A percentile compares a stretch with the other conserved stretches of the same genome.
phyloP scores from a whole-genome alignment of 345 rosid genomes.

The Luvunga scandens region DNA sequence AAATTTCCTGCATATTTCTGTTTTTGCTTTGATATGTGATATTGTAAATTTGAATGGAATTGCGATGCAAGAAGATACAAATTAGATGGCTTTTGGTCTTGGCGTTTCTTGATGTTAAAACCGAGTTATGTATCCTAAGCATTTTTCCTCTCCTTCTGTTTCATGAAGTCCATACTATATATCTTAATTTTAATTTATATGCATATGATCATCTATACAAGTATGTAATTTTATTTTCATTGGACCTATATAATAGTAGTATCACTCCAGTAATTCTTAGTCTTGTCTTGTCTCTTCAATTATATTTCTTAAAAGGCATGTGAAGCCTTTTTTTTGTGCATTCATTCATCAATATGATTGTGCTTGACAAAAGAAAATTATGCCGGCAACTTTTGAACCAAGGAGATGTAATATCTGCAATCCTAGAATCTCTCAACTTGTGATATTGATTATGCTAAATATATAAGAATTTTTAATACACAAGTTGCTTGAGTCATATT shows the following conservation, averaged over 20 bases:
- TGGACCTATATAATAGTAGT: background rate
- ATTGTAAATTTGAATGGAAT: no score
- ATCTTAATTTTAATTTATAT: background rate
- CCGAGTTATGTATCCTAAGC: no score
- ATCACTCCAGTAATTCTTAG: background rate
- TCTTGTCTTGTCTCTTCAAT: background rate
- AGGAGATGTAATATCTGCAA: background rate
- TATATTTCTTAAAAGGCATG: background rate
- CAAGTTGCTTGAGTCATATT: background rate
- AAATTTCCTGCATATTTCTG: no score
- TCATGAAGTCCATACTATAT: background rate
- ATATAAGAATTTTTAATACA: no score
- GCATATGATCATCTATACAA: background rate
- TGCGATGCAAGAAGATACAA: no score
- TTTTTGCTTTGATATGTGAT: no score
- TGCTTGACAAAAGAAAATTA: background rate
- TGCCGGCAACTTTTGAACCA: background rate
- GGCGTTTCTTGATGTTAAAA: no score
- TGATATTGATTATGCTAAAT: background rate
- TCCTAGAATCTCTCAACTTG: background rate
- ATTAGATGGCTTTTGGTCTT: no score
- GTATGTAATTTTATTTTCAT: background rate
- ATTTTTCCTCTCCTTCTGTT: background rate
- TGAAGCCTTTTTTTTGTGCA: background rate
- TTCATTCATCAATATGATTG: background rate